Evolutionary conservation across 352 stramenopile genomes (phyloP), one percentile per base, ranked within the genome.

Genomic region (Pythium brachiatum): DNA sequence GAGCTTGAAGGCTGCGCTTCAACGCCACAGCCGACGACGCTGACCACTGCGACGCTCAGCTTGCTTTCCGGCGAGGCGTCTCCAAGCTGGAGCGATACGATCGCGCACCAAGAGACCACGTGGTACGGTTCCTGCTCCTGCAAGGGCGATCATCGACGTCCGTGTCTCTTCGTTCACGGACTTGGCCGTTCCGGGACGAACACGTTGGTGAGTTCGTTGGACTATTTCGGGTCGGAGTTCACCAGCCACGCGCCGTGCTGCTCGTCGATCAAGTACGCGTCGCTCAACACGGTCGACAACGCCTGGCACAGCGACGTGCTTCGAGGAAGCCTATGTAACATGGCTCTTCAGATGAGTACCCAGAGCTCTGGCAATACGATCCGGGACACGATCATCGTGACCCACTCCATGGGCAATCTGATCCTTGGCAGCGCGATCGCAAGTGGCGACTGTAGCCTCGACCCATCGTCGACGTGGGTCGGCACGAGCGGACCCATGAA

Each of bases 361-460:
- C 69, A 58, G 26, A 86, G 70, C 64, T 60, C 75, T 46, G 3
- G 66, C 11, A 64, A 64, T 16, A 80, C 70, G 9, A 74, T 89
- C 67, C 71, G 78, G 56, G 70, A 88, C 54, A 83, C 80, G 12
- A 89, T 89, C 68, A 64, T 86, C 32, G 53, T 92, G 1, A 71
- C 63, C 2, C 34, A 41, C 3, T 41, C 34, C 8, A 41, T 41
- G 34, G 15, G 15, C 13, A 41, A 13, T 9, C 15, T 41, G 11
- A 74, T 80, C 26, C 27, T 88, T 12, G 66, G 60, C 0, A 69
- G 74, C 21, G 80, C 82, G 1, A 66, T 88, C 34, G 77, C 78
- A 6, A 75, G 50, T 1, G 70, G 62, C 5, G 74, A 79, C 56
- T 89, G 77, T 48, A 71, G 61, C 25, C 57, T 89, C 0, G 68